These are phyloP conservation scores for Diaporthe ilicicola DNA, from an alignment of 2,329 filamentous ascomycete species.

Conservation along the genomic window DNA sequence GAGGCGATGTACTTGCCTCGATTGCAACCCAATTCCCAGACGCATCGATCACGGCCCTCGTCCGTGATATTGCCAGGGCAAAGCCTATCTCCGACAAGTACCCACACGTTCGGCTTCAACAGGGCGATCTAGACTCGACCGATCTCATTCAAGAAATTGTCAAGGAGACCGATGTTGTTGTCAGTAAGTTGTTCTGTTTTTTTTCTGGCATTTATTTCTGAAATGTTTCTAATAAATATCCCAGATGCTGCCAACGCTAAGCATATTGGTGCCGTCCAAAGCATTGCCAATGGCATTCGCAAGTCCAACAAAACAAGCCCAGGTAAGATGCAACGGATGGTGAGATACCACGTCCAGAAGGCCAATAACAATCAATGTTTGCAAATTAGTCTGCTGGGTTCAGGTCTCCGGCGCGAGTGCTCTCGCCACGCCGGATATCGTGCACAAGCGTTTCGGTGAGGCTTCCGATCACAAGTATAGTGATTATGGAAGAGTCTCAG, in stretches of 20 bases:
- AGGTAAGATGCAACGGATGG: not conserved
- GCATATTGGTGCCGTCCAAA: not conserved
- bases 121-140: conserved; percentile 1
- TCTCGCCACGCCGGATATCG: not conserved
- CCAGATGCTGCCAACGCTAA: not conserved
- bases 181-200: not conserved
- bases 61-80: not conserved
- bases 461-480: not conserved
- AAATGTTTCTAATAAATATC: not conserved
- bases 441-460: not conserved
- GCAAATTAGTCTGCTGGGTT: not conserved
- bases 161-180: not conserved
- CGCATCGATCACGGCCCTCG: not conserved
- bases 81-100: not conserved
- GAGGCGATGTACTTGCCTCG: not conserved
- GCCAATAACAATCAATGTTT: not conserved
- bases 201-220: not conserved
- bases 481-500: not conserved
- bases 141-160: not conserved
- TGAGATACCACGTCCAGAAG: no score
- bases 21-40: not conserved
- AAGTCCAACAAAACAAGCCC: not conserved
- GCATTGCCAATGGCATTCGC: not conserved
- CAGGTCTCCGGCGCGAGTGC: not conserved
- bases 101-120: not conserved